These are phyloP conservation scores for Oryza glaberrima DNA, from an alignment of 176 grass and related monocot species.

Conservation along the genomic window DNA sequence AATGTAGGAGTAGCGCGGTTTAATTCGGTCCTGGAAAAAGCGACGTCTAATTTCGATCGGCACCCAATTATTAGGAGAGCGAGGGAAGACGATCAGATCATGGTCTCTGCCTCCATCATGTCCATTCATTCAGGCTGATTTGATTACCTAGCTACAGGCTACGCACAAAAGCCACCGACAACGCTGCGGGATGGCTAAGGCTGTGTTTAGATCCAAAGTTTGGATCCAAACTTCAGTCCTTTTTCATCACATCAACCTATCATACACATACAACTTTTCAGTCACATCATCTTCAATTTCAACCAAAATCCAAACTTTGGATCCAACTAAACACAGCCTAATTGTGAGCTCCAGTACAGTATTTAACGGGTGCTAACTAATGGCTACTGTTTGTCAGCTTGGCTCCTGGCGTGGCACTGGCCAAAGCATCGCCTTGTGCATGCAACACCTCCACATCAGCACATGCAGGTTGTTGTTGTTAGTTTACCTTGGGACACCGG, in stretches of 20 bases:
- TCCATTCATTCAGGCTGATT: constrained; percentile 21
- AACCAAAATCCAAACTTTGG: too few species aligned
- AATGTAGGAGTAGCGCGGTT: neutral
- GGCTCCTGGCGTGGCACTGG: neutral
- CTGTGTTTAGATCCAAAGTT: too few species aligned
- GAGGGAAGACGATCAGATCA: neutral
- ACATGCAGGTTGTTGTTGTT: neutral
- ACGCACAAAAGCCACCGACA: constrained; percentile 44
- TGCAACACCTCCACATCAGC: neutral
- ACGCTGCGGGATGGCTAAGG: neutral
- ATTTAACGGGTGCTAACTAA: neutral
- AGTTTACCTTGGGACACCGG: neutral
- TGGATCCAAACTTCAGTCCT: too few species aligned
- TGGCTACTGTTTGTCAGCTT: neutral
- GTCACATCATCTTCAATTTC: too few species aligned
- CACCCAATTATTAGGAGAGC: constrained; percentile 38
- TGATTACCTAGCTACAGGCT: neutral
- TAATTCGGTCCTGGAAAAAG: neutral
- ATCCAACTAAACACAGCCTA: too few species aligned
- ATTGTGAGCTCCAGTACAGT: neutral
- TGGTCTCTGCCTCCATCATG: neutral
- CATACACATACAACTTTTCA: too few species aligned
- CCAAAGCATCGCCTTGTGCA: neutral
- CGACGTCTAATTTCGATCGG: constrained; percentile 1
- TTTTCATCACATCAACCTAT: too few species aligned